Percentiles rank a stretch among this genome's conserved stretches.
These are phyloP conservation scores for Botrytis fragariae DNA, from an alignment of 2,329 filamentous ascomycete genomes.

Conservation along the genomic window DNA sequence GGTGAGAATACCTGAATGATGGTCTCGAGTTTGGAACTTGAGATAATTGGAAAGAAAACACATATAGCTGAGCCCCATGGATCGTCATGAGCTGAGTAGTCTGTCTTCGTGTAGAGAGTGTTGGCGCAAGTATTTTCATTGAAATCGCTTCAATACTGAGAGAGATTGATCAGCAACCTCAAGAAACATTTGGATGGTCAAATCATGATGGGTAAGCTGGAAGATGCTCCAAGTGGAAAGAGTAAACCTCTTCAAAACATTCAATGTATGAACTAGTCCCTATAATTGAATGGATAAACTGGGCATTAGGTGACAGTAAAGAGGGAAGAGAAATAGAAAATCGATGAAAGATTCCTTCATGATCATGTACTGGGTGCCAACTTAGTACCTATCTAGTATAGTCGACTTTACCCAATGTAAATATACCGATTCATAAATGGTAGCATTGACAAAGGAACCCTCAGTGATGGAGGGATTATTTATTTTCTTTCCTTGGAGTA, in stretches of 20 bases:
- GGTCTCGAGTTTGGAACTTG: not conserved
- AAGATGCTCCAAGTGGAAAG: not conserved
- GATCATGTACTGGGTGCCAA: not conserved
- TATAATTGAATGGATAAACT: not conserved
- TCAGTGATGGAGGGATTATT: not conserved
- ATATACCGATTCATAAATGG: not conserved
- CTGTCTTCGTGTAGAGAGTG: not conserved
- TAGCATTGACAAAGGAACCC: not conserved
- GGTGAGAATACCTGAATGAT: not conserved
- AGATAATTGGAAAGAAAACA: not conserved
- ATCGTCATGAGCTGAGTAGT: not conserved
- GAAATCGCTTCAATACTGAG: not conserved
- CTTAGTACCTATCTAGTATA: not conserved
- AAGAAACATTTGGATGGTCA: not conserved
- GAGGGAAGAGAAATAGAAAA: not conserved
- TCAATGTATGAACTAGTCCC: not conserved
- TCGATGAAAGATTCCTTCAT: not conserved
- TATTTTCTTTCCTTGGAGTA: not conserved
- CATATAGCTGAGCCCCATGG: not conserved
- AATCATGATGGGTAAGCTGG: not conserved
- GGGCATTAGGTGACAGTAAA: not conserved
- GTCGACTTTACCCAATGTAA: not conserved
- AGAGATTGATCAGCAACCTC: not conserved
- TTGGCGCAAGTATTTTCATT: not conserved
- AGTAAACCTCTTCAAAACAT: not conserved